Evolutionary conservation across 768 basidiomycete genomes (phyloP).

Genomic region (Pleurotus salmoneostramineus): DNA sequence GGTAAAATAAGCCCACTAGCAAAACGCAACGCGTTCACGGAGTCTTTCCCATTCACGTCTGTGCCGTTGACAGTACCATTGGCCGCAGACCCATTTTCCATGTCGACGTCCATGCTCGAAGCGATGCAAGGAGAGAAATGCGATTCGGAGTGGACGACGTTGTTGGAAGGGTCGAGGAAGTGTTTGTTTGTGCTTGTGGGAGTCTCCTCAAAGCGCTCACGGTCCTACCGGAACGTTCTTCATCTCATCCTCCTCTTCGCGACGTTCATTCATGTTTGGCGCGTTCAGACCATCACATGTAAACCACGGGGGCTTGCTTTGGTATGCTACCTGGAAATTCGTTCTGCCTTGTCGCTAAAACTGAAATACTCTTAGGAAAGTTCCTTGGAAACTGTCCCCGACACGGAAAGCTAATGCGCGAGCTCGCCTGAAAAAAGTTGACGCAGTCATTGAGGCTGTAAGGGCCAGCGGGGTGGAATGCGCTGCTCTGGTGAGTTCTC

Average conservation of each 20-base stretch:
- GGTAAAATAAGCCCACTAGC: conserved; percentile 89
- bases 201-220: neutral
- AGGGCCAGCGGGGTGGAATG: conserved; percentile 78
- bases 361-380: conserved; percentile 66
- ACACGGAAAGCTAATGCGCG: conserved; percentile 94
- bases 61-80: conserved; percentile 42
- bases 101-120: conserved; percentile 46
- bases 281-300: conserved; percentile 74
- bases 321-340: conserved; percentile 42
- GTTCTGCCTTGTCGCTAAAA: neutral
- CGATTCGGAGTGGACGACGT: no score
- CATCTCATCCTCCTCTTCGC: neutral
- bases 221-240: conserved; percentile 17
- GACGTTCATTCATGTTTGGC: conserved; percentile 63
- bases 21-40: conserved; percentile 44
- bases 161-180: neutral
- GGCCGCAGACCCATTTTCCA: conserved; percentile 13
- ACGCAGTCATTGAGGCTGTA: conserved; percentile 89
- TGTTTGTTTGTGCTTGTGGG: neutral
- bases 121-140: conserved; percentile 17
- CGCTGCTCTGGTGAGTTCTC: conserved; percentile 60
- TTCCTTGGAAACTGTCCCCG: conserved; percentile 86
- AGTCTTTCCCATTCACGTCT: conserved; percentile 33
- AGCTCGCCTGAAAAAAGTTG: conserved; percentile 85
- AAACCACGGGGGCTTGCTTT: conserved; percentile 75